A percentile compares a stretch with the other conserved stretches of the same genome.
Evolutionary conservation across 2,329 filamentous ascomycete species (phyloP).

Genomic region (Colletotrichum camelliae): DNA sequence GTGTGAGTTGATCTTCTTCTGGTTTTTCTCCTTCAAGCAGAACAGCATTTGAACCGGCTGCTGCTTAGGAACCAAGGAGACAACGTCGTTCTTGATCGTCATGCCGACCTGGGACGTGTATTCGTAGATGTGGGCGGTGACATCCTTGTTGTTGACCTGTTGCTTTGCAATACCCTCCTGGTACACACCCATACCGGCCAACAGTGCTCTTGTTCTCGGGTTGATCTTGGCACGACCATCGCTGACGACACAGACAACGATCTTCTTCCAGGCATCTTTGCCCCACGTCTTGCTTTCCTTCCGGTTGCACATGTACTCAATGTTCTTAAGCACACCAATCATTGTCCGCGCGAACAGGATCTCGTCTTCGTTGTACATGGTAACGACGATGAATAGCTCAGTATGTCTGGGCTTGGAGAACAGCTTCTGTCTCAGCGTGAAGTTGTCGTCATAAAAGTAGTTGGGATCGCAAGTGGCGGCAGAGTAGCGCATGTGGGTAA

Average conservation of each 20-base stretch:
- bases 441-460: constrained; percentile 87
- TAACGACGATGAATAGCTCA: constrained; percentile 94
- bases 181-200: constrained; percentile 94
- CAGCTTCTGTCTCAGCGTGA: constrained; percentile 88
- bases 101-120: constrained; percentile 89
- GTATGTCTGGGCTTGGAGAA: constrained; percentile 93
- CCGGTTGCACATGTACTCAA: constrained; percentile 96
- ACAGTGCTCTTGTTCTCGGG: constrained; percentile 82
- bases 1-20: constrained; percentile 99
- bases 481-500: constrained; percentile 91
- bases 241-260: constrained; percentile 96
- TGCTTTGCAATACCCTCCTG: constrained; percentile 99
- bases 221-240: constrained; percentile 98
- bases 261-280: constrained; percentile 99
- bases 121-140: constrained; percentile 97
- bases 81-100: constrained; percentile 88
- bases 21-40: constrained; percentile 98
- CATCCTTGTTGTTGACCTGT: constrained; percentile 94
- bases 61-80: constrained; percentile 81
- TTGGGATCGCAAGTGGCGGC: constrained; percentile 93
- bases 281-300: constrained; percentile 97
- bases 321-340: constrained; percentile 98
- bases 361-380: constrained; percentile 99
- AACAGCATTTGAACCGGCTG: constrained; percentile 97
- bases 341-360: constrained; percentile 94